Percentiles rank a stretch among this genome's conserved stretches.
Evolutionary conservation across 768 basidiomycete genomes (phyloP).

Genomic region (Hericium rajendrae): DNA sequence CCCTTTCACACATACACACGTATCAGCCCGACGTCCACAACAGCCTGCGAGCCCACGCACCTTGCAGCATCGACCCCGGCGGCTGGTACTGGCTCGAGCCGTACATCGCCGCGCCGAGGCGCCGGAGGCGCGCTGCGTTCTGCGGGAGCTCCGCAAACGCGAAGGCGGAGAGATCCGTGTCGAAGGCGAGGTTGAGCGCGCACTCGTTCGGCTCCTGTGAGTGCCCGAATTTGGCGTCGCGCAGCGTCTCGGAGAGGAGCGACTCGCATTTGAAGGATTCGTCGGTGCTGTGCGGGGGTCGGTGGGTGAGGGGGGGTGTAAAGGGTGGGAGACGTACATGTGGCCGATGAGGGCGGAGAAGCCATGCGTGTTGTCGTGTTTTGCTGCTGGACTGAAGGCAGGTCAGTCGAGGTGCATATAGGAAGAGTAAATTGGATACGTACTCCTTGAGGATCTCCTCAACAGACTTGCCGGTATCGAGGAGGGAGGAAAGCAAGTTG

Average conservation of each 20-base stretch:
- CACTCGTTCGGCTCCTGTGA: neutral
- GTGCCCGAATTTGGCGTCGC: constrained; percentile 7
- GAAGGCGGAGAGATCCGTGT: neutral
- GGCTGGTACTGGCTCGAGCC: neutral
- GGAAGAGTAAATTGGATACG: neutral
- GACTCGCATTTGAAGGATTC: constrained; percentile 13
- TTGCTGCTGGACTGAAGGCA: constrained; percentile 7
- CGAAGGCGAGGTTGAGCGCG: constrained; percentile 3
- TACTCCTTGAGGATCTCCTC: constrained; percentile 11
- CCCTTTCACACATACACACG: neutral
- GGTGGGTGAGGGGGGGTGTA: neutral
- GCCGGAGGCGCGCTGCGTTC: neutral
- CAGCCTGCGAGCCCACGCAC: neutral
- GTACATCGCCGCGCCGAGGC: constrained; percentile 5
- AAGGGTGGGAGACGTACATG: constrained; percentile 2
- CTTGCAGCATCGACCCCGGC: neutral
- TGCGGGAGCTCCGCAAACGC: constrained; percentile 1
- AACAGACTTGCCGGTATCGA: constrained; percentile 19
- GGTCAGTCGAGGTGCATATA: neutral
- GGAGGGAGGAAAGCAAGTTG: constrained; percentile 17
- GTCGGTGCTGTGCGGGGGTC: neutral
- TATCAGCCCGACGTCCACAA: neutral
- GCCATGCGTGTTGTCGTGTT: constrained; percentile 14
- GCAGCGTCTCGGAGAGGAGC: constrained; percentile 16
- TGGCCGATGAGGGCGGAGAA: constrained; percentile 12